Evolutionary conservation across 2,329 filamentous ascomycete species (phyloP).

Genomic region (Pestalotiopsis sp.): DNA sequence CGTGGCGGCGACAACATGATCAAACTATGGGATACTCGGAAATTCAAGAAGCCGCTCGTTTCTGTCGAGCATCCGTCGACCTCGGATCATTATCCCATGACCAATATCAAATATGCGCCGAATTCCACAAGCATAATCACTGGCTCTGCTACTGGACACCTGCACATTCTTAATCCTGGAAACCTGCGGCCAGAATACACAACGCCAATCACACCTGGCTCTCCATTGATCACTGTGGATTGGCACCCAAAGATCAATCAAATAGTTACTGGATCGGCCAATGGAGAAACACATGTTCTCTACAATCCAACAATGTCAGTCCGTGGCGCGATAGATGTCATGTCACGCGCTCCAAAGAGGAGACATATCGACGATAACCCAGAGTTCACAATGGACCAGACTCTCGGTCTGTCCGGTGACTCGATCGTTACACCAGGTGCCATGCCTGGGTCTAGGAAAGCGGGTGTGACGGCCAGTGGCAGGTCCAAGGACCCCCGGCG

Average conservation of each 20-base stretch:
- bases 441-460: conserved; percentile 54
- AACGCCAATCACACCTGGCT: conserved; percentile 85
- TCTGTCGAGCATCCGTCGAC: conserved; percentile 79
- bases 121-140: conserved; percentile 84
- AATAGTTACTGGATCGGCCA: conserved; percentile 91
- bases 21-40: conserved; percentile 95
- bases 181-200: conserved; percentile 84
- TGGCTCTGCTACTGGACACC: conserved; percentile 80
- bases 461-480: conserved; percentile 79
- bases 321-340: conserved; percentile 82
- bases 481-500: conserved; percentile 76
- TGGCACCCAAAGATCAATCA: conserved; percentile 98
- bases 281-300: conserved; percentile 85
- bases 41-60: conserved; percentile 89
- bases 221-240: conserved; percentile 78
- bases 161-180: conserved; percentile 92
- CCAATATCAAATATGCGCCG: conserved; percentile 88
- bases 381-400: conserved; percentile 80
- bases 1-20: conserved; percentile 89
- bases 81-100: conserved; percentile 79
- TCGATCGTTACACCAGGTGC: conserved; percentile 73
- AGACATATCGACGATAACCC: conserved; percentile 95
- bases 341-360: conserved; percentile 92
- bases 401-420: conserved; percentile 81
- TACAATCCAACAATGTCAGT: conserved; percentile 85